Evolutionary conservation across 1,139 yeast genomes (phyloP).

Genomic region (Yarrowia galli): DNA sequence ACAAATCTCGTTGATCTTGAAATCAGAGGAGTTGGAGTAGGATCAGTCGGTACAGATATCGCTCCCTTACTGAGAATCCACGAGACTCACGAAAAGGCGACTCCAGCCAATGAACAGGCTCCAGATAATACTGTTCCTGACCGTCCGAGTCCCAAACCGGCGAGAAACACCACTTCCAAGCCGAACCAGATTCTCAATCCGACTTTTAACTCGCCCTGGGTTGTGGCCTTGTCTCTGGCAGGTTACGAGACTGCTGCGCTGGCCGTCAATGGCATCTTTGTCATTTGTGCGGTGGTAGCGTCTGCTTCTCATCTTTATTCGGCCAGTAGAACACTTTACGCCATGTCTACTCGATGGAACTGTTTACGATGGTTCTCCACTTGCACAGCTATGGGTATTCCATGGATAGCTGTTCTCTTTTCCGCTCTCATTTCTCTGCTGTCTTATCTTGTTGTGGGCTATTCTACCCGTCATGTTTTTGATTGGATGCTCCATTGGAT

Average conservation of each 20-base stretch:
- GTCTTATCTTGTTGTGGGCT: slow-evolving; percentile 65
- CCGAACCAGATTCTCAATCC: slow-evolving; percentile 41
- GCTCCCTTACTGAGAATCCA: background rate
- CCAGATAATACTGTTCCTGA: background rate
- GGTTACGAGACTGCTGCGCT: slow-evolving; percentile 69
- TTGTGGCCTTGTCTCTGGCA: slow-evolving; percentile 75
- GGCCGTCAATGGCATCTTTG: slow-evolving; percentile 69
- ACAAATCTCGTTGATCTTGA: background rate
- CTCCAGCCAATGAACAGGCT: background rate
- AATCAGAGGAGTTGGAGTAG: background rate
- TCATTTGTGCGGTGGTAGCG: slow-evolving; percentile 77
- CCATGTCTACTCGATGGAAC: slow-evolving; percentile 72
- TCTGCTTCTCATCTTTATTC: slow-evolving; percentile 82
- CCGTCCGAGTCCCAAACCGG: background rate
- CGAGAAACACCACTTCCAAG: slow-evolving; percentile 50
- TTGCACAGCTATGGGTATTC: slow-evolving; percentile 73
- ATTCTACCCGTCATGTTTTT: slow-evolving; percentile 68
- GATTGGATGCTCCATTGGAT: slow-evolving; percentile 69
- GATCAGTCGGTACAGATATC: background rate
- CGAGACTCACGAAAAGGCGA: too few relatives aligned
- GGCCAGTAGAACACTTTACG: slow-evolving; percentile 78
- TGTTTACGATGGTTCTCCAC: slow-evolving; percentile 67
- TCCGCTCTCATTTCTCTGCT: slow-evolving; percentile 67
- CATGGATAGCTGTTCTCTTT: slow-evolving; percentile 70
- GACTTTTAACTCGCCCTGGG: slow-evolving; percentile 59